Evolutionary conservation across 495 filamentous ascomycete species (phyloP).

Genomic region (Usnea hakonensis): DNA sequence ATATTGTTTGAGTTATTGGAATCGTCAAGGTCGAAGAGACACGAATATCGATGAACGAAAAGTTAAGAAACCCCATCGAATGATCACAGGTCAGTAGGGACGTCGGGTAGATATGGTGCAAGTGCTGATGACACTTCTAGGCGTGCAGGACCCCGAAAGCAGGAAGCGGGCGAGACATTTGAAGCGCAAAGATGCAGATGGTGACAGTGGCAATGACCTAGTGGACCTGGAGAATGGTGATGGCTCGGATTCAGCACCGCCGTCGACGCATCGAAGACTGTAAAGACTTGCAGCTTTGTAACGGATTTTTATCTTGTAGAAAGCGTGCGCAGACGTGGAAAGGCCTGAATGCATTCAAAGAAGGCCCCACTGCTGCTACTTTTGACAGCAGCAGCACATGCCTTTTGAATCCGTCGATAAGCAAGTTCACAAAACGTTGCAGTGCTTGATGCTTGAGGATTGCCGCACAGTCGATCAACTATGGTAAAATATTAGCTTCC

Average conservation of each 20-base stretch:
- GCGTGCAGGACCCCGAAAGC: background rate
- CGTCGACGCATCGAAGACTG: background rate
- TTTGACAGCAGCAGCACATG: too few species aligned
- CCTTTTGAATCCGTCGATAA: too few species aligned
- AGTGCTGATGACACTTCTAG: background rate
- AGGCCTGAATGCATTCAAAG: too few species aligned
- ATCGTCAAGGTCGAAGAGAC: background rate
- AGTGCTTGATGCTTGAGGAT: too few species aligned
- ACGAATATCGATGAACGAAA: conserved; percentile 4
- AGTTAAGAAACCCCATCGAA: background rate
- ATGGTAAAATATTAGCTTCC: too few species aligned
- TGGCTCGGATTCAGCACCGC: background rate
- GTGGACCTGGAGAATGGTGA: background rate
- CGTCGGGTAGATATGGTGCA: background rate
- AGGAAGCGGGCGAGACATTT: background rate
- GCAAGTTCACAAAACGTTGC: too few species aligned
- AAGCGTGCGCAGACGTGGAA: too few species aligned
- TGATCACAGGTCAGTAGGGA: background rate
- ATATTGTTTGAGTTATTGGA: conserved; percentile 1
- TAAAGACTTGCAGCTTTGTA: background rate
- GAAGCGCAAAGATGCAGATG: background rate
- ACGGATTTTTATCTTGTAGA: too few species aligned
- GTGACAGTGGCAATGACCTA: background rate
- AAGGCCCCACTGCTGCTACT: too few species aligned
- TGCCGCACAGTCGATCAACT: too few species aligned